phyloP scores from a whole-genome alignment of 179 eudicot species.

The Beta corolliflora region DNA sequence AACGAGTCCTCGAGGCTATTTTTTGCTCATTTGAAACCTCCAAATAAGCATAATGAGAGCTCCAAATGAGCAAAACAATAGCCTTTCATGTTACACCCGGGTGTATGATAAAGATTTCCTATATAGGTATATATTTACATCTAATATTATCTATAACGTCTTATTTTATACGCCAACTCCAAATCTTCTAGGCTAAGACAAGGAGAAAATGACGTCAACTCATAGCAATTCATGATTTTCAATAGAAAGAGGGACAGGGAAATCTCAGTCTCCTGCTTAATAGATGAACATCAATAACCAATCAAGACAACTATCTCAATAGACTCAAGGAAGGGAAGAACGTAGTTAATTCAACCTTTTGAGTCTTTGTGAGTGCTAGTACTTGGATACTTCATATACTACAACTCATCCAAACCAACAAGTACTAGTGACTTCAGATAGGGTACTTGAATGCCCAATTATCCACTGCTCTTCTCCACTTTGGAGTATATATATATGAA shows the following conservation, averaged over 20 bases:
- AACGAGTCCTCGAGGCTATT: too few relatives aligned
- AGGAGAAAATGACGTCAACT: too few relatives aligned
- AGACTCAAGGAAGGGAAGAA: constrained; percentile 29
- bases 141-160: too few relatives aligned
- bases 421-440: background rate
- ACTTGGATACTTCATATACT: constrained; percentile 22
- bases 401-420: accelerated
- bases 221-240: background rate
- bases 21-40: too few relatives aligned
- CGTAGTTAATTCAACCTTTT: background rate
- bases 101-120: too few relatives aligned
- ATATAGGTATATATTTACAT: too few relatives aligned
- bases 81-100: too few relatives aligned
- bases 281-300: too few relatives aligned
- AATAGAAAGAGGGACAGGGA: background rate
- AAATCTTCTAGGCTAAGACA: background rate
- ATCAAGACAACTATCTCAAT: background rate
- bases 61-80: too few relatives aligned
- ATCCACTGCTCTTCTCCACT: background rate
- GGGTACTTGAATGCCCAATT: background rate
- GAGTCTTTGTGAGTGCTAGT: background rate
- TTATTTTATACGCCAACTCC: background rate
- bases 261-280: background rate
- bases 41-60: too few relatives aligned
- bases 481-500: background rate